phyloP scores from a whole-genome alignment of 2,329 filamentous ascomycete genomes.

The Lecanosticta acicola region DNA sequence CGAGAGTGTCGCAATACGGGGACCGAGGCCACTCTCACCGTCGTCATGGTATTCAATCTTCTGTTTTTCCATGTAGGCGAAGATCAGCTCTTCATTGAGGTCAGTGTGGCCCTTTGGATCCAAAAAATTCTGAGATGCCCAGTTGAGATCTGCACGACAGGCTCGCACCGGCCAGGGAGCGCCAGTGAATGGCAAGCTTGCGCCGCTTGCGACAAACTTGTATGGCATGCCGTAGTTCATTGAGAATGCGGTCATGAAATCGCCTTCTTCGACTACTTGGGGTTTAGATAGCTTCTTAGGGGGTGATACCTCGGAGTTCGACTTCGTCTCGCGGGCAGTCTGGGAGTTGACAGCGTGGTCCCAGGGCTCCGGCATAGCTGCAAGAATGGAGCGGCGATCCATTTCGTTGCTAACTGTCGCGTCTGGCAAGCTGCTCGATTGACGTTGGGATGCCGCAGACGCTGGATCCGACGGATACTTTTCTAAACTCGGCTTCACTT shows the following conservation, averaged over 20 bases:
- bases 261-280: constrained; percentile 24
- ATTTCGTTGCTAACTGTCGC: too few species aligned
- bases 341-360: too few species aligned
- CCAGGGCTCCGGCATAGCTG: too few species aligned
- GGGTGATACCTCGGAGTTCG: too few species aligned
- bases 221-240: constrained; percentile 54
- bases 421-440: too few species aligned
- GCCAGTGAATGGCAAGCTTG: constrained; percentile 46
- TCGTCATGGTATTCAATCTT: constrained; percentile 63
- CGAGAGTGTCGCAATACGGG: constrained; percentile 57
- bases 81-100: constrained; percentile 60
- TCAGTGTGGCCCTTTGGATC: constrained; percentile 27
- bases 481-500: constrained; percentile 1
- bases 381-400: too few species aligned
- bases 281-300: too few species aligned
- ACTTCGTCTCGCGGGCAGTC: too few species aligned
- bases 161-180: constrained; percentile 46
- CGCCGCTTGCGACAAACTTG: constrained; percentile 57
- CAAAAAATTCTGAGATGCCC: constrained; percentile 47
- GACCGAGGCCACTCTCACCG: constrained; percentile 57
- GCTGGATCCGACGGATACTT: too few species aligned
- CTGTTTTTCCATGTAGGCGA: constrained; percentile 58
- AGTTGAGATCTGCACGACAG: constrained; percentile 50
- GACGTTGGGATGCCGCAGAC: too few species aligned
- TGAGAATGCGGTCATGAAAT: constrained; percentile 32